These are phyloP conservation scores for Paecilomyces sp. DNA, from an alignment of 2,329 filamentous ascomycete genomes.

Conservation along the genomic window DNA sequence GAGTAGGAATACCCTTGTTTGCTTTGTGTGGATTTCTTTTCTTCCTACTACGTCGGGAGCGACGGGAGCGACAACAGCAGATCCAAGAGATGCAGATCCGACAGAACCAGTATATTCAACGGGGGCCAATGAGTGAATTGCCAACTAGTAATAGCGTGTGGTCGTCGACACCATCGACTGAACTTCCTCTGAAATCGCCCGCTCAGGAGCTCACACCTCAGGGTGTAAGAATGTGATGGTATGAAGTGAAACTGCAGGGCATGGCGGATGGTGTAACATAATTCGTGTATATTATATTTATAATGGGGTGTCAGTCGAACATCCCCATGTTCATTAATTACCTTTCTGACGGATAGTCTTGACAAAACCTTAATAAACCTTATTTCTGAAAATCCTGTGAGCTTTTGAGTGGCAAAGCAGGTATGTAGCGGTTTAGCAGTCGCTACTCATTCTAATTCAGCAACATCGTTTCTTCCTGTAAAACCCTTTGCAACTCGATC, in stretches of 20 bases:
- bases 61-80: neutral
- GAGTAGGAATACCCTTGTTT: neutral
- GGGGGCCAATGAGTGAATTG: neutral
- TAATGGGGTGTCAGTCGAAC: neutral
- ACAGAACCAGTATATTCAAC: neutral
- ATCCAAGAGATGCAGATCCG: neutral
- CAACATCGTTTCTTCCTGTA: too few species aligned
- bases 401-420: too few species aligned
- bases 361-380: too few species aligned
- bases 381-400: too few species aligned
- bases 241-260: neutral
- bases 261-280: neutral
- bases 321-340: too few species aligned
- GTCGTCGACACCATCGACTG: neutral
- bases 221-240: neutral
- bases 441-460: too few species aligned
- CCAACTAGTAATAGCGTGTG: neutral
- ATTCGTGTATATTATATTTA: neutral
- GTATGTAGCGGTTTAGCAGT: too few species aligned
- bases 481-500: too few species aligned
- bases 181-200: neutral
- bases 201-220: neutral
- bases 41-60: neutral
- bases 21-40: neutral
- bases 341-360: too few species aligned